Base-by-base conservation (phyloP, 805 yeast genomes). In the Jamesozyma spencerorum region DNA sequence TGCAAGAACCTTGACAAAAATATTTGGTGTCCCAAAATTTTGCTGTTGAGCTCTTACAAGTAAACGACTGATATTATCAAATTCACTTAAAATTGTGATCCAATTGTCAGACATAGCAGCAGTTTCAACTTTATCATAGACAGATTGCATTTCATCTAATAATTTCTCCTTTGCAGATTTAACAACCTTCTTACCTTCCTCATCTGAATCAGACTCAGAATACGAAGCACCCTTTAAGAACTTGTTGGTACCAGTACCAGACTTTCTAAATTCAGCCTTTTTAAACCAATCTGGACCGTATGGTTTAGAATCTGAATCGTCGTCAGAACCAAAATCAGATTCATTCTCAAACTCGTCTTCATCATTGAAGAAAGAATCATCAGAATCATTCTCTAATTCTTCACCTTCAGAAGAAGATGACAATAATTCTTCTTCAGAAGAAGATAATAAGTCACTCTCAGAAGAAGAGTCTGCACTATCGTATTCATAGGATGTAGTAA, bases 131-230 rank as follows among this genome's bases (percentile, higher is more conserved):
- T 76, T 71, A 54, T 77, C 80, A 51, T 81, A 74, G 27, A 75
- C 64, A 19, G 70, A 70, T 52, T 75, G 79, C 67, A 92, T 74
- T 62, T 92, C 98, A 58, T 87, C 97, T 52, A 87, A 62, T 45
- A 87, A 72, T 69, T 90, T 92, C 49, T 88, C 97, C 66, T 82
- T 85, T 40, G 97, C 95, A 43, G 92, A 79, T 68, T 85, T 88
- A 51, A 90, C 95, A 32, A 87, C 86, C 51, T 81, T 83, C 60
- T 78, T 81, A 56, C 80, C 84, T 43, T 81, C 90, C 47, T 70
- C 76, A 45, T 72, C 84, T 42, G 74, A 72, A 39, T 73, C 77
- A 34, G 65, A 68, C 18, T 66, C 72, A 7, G 65, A 64, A 33
- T 58, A 57, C 31, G 53, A 54, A 29, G 61, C 57, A 31, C 59